Evolutionary conservation across 805 yeast species (phyloP), one percentile per base, ranked within the genome.

Genomic region (Barnettozyma wickerhamii): DNA sequence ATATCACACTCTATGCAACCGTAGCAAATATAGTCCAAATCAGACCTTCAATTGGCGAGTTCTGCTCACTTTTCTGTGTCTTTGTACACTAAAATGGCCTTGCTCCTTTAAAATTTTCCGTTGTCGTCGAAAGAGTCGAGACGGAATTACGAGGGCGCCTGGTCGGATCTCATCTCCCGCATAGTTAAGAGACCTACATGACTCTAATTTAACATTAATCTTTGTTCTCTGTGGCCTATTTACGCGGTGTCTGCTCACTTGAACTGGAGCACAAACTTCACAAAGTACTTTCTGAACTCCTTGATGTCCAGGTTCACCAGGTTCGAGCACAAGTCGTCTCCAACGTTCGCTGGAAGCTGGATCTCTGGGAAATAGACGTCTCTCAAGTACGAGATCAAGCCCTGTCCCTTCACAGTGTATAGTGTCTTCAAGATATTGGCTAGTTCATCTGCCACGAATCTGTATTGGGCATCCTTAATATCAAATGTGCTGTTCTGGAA

Each of bases 381-480:
- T 14, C 62, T 74, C 50, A 89, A 64, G 56, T 78, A 84, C 41
- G 63, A 65, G 18, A 75, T 62, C 51, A 82, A 66, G 19, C 62
- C 67, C 23, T 60, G 65, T 10, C 75, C 68, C 47, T 72, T 74
- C 21, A 65, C 70, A 6, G 65, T 67, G 48, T 69, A 81, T 46
- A 85, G 68, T 2, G 83, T 71, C 50, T 78, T 83, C 57, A 90
- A 74, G 18, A 88, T 64, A 33, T 77, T 67, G 1, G 93, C 77
- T 12, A 86, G 68, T 55, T 91, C 99, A 49, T 79, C 76, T 2
- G 88, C 81, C 29, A 85, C 71, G 44, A 81, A 71, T 53, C 91
- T 73, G 49, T 75, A 77, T 57, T 86, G 90, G 5, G 95, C 95
- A 59, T 89, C 96, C 48, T 78, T 77, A 36, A 80, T 65, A 54